phyloP scores from a whole-genome alignment of 1,139 yeast genomes.

The Protomyces macrosporus region DNA sequence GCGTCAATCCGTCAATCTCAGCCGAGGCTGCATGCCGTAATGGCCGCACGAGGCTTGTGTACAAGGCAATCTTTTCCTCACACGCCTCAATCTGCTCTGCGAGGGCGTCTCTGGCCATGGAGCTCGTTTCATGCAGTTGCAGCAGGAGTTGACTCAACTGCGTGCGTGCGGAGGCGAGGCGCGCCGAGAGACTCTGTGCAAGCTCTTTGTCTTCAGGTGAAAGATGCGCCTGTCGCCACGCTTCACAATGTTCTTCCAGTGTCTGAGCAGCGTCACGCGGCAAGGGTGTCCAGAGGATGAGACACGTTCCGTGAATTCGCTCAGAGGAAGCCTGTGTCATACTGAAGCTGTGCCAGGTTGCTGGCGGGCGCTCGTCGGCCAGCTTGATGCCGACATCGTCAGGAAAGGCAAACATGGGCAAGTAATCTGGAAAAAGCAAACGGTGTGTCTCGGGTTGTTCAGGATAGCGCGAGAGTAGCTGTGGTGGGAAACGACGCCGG shows the following conservation, averaged over 20 bases:
- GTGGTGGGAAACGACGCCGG: neutral
- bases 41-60: constrained; percentile 28
- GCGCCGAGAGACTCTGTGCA: constrained; percentile 18
- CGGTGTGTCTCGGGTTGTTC: constrained; percentile 24
- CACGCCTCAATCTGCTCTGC: constrained; percentile 11
- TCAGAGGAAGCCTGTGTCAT: constrained; percentile 30
- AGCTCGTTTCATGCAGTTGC: neutral
- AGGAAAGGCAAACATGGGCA: constrained; percentile 33
- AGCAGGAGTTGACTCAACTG: constrained; percentile 10
- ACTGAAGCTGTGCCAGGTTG: constrained; percentile 31
- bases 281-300: constrained; percentile 30
- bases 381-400: constrained; percentile 28
- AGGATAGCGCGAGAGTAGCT: constrained; percentile 19
- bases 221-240: constrained; percentile 27
- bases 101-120: neutral
- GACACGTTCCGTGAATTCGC: constrained; percentile 29
- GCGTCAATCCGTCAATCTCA: constrained; percentile 25
- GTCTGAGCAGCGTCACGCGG: constrained; percentile 16
- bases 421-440: constrained; percentile 29
- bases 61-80: constrained; percentile 30
- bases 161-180: constrained; percentile 24
- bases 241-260: constrained; percentile 26
- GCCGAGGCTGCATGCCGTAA: constrained; percentile 27
- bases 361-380: constrained; percentile 28
- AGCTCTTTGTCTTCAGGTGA: constrained; percentile 29